These are phyloP conservation scores for Hyphodiscus sp. DNA, from an alignment of 2,329 filamentous ascomycete species.

Conservation along the genomic window DNA sequence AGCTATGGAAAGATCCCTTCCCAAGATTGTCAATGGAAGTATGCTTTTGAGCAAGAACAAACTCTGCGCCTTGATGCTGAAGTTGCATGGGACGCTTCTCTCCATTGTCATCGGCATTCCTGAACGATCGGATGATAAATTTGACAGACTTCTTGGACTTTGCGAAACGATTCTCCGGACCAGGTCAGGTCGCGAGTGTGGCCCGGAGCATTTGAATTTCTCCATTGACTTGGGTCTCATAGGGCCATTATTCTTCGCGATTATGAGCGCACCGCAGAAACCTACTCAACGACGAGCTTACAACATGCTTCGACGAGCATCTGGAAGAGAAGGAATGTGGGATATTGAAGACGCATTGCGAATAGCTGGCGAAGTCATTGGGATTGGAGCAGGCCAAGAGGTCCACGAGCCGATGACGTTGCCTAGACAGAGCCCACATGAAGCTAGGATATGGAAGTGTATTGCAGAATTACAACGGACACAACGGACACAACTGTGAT, in stretches of 20 bases:
- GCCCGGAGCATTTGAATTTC: constrained; percentile 36
- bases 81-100: background rate
- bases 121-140: background rate
- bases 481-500: background rate
- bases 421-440: background rate
- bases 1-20: too few relatives aligned
- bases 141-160: background rate
- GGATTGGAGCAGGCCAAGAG: background rate
- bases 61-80: background rate
- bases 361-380: constrained; percentile 11
- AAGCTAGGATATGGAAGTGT: background rate
- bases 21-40: too few relatives aligned
- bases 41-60: too few relatives aligned
- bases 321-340: constrained; percentile 27
- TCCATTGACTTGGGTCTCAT: constrained; percentile 22
- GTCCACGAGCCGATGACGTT: background rate
- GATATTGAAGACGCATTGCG: constrained; percentile 19
- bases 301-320: constrained; percentile 15
- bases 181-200: constrained; percentile 9
- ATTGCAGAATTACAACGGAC: too few relatives aligned
- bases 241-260: constrained; percentile 22
- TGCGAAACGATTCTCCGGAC: background rate
- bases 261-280: constrained; percentile 12
- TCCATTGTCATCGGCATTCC: background rate
- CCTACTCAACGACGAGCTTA: constrained; percentile 15